Conservation (phyloP, 768 basidiomycete species). For the Hydnomerulius pinastri region DNA sequence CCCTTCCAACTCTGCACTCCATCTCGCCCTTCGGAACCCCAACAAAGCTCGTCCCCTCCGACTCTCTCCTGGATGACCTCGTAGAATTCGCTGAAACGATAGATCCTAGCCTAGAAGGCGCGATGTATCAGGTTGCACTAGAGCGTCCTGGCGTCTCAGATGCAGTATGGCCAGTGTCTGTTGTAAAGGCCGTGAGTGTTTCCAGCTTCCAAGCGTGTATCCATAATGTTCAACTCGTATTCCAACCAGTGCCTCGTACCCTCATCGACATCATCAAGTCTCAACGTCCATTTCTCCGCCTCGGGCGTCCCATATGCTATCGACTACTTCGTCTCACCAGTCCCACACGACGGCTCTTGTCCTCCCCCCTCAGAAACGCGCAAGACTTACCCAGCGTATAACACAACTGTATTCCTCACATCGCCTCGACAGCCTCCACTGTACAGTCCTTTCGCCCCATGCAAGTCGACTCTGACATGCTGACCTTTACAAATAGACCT, state of each 20-base stretch:
- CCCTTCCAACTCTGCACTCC: constrained; percentile 29
- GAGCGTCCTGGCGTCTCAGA: constrained; percentile 45
- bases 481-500: constrained; percentile 46
- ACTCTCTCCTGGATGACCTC: constrained; percentile 50
- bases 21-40: constrained; percentile 36
- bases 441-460: constrained; percentile 39
- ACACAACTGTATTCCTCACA: constrained; percentile 58
- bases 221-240: constrained; percentile 2
- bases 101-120: constrained; percentile 39
- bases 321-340: constrained; percentile 71
- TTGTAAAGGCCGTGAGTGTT: constrained; percentile 50
- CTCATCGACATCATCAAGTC: constrained; percentile 51
- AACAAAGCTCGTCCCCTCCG: constrained; percentile 38
- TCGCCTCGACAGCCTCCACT: constrained; percentile 53
- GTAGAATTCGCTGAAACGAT: constrained; percentile 43
- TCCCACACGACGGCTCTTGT: constrained; percentile 72
- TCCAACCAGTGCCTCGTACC: constrained; percentile 64
- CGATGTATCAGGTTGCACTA: constrained; percentile 75
- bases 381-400: constrained; percentile 31
- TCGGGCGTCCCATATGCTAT: constrained; percentile 58
- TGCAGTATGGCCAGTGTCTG: constrained; percentile 32
- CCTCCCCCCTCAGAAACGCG: constrained; percentile 31
- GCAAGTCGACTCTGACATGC: neutral
- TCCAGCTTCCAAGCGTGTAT: constrained; percentile 43
- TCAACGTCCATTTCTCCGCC: constrained; percentile 56